Conservation (phyloP, 2,329 filamentous ascomycete species). For the Arthrobotrys sinensis region DNA sequence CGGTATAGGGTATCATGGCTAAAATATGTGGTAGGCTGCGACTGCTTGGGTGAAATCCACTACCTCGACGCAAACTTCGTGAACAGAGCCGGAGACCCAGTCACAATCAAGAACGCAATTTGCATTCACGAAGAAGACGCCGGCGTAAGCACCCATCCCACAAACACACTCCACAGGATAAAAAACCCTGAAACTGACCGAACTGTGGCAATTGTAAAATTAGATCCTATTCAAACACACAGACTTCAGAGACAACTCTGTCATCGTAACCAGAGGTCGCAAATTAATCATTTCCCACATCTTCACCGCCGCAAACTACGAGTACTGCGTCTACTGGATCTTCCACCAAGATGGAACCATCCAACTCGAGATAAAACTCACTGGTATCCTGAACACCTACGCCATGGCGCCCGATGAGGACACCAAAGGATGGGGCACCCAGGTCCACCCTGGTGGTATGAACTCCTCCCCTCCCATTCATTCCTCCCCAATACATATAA, state of each 20-base stretch:
- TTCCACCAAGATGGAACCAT: conserved; percentile 94
- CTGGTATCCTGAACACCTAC: conserved; percentile 93
- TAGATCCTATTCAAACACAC: conserved; percentile 91
- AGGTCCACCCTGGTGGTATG: conserved; percentile 79
- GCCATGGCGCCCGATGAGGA: conserved; percentile 84
- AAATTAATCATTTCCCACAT: conserved; percentile 91
- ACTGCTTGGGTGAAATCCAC: conserved; percentile 91
- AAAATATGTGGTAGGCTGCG: conserved; percentile 75
- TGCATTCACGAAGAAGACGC: conserved; percentile 96
- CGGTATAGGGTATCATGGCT: neutral
- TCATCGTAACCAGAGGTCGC: conserved; percentile 86
- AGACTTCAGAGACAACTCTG: conserved; percentile 91
- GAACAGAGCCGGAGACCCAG: conserved; percentile 80
- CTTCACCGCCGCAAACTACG: conserved; percentile 96
- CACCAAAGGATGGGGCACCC: conserved; percentile 87
- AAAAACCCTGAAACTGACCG: neutral
- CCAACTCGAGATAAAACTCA: conserved; percentile 91
- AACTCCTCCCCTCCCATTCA: conserved; percentile 9
- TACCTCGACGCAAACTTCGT: conserved; percentile 92
- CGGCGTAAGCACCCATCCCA: conserved; percentile 69
- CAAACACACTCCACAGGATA: too few relatives aligned
- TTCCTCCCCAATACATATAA: neutral
- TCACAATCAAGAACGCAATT: conserved; percentile 91
- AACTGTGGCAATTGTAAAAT: neutral
- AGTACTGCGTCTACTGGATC: conserved; percentile 90